Base-by-base conservation (phyloP, 371 early-diverging fungal species). In the Lichtheimia ornata region DNA sequence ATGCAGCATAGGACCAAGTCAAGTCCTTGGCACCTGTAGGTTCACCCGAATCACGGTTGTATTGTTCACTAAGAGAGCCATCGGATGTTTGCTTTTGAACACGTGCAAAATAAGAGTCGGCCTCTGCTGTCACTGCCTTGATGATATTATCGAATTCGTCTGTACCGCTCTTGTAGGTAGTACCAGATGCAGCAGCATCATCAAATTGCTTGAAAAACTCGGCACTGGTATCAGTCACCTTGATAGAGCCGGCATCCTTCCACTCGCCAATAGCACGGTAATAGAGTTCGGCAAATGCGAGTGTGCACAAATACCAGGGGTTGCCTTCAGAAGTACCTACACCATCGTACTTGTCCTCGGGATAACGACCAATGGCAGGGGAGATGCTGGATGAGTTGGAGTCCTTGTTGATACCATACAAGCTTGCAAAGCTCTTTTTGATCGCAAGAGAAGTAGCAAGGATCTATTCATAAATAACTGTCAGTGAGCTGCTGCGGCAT, bases 1-100 rank as follows among this genome's bases (percentile, higher is more conserved):
- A 75, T 14, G 86, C 74, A 5, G 88, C 87, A 63, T 92, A 87
- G 40, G 83, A 83, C 94, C 94, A 92, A 0, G 92, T 93, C 60
- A 93, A 65, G 59, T 92, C 83, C 6, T 63, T 47, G 9, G 93
- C 94, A 15, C 91, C 91, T 2, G 63, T 69, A 47, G 76, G 68
- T 24, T 62, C 78, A 0, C 93, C 93, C 11, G 72, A 73, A 35
- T 64, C 44, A 2, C 82, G 62, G 56, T 82, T 57, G 70, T 80
- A 86, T 71, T 92, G 88, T 69, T 93, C 93, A 20, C 68, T 63
- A 67, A 91, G 74, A 9, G 71, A 71, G 9, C 82, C 84, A 53
- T 86, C 83, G 0, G 58, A 41, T 6, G 65, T 67, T 63, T 90
- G 89, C 12, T 65, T 61, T 17, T 67, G 64, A 5, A 88, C 80